Percentiles rank a stretch among this genome's conserved stretches.
Conservation (phyloP, 768 basidiomycete genomes). For the Boletus fagicola region DNA sequence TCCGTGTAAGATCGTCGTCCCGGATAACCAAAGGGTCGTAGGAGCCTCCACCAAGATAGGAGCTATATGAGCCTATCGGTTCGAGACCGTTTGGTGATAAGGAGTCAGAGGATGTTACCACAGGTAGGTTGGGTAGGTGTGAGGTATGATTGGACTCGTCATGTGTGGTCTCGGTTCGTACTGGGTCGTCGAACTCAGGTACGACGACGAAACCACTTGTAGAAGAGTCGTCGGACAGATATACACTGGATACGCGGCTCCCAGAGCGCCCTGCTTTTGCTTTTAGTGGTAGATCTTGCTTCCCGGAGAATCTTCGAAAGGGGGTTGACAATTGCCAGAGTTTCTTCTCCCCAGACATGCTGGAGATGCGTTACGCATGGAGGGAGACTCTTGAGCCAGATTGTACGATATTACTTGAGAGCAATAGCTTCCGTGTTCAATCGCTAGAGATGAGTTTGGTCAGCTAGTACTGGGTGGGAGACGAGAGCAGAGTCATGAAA, state of each 20-base stretch:
- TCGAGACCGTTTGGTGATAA: background rate
- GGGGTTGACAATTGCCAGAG: conserved; percentile 22
- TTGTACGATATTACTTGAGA: background rate
- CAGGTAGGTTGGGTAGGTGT: background rate
- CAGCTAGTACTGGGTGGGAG: background rate
- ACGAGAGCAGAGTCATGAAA: background rate
- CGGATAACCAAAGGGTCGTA: background rate
- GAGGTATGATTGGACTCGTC: background rate
- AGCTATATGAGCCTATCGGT: background rate
- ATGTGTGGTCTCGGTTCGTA: background rate
- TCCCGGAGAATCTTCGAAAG: conserved; percentile 20
- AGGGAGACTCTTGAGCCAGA: background rate
- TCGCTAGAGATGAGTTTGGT: background rate
- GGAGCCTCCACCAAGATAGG: background rate
- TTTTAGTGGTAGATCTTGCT: conserved; percentile 4
- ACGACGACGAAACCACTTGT: conserved; percentile 17
- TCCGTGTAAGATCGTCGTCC: conserved; percentile 21
- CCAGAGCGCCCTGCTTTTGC: conserved; percentile 2
- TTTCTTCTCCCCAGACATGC: conserved; percentile 30
- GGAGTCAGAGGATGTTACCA: background rate
- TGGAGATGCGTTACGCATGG: conserved; percentile 11
- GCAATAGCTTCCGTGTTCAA: background rate
- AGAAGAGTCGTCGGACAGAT: conserved; percentile 19
- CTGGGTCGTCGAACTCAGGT: conserved; percentile 27
- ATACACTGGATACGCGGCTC: conserved; percentile 20